Conservation (phyloP, 169 alveolate species). For the Besnoitia besnoiti region DNA sequence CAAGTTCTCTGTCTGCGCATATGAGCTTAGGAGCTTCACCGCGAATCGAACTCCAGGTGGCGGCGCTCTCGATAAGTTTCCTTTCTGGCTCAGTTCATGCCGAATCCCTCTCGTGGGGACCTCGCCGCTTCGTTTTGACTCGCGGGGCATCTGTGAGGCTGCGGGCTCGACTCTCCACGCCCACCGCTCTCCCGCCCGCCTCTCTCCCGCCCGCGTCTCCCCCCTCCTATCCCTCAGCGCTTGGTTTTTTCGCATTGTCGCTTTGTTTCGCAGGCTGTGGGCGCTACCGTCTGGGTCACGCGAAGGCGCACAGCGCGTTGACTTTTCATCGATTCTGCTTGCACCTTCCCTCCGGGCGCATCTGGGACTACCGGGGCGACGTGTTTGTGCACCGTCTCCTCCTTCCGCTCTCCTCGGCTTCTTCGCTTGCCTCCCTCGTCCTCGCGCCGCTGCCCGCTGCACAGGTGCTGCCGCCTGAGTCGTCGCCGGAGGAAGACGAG, state of each 20-base stretch:
- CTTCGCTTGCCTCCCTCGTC: background rate
- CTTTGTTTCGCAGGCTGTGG: constrained; percentile 38
- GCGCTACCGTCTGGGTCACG: constrained; percentile 39
- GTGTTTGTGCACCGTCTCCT: constrained; percentile 50
- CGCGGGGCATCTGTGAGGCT: too few relatives aligned
- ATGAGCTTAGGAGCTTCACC: background rate
- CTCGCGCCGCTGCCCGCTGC: background rate
- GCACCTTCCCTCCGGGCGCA: constrained; percentile 41
- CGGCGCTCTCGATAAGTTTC: background rate
- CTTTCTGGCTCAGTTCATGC: too few relatives aligned
- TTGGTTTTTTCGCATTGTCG: background rate
- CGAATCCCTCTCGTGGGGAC: too few relatives aligned
- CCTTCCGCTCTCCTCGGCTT: constrained; percentile 21
- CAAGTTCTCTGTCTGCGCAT: too few relatives aligned
- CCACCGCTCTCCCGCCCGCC: too few relatives aligned
- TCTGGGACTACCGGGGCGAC: constrained; percentile 57
- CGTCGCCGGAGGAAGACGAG: background rate
- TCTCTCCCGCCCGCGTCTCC: too few relatives aligned
- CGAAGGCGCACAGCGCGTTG: constrained; percentile 25
- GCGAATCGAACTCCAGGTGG: background rate
- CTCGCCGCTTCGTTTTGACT: too few relatives aligned
- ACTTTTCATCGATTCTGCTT: constrained; percentile 38
- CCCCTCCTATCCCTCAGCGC: background rate
- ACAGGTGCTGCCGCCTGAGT: background rate
- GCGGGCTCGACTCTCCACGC: too few relatives aligned